Evolutionary conservation across 495 filamentous ascomycete species (phyloP).

Genomic region (Trichoderma erinaceum): DNA sequence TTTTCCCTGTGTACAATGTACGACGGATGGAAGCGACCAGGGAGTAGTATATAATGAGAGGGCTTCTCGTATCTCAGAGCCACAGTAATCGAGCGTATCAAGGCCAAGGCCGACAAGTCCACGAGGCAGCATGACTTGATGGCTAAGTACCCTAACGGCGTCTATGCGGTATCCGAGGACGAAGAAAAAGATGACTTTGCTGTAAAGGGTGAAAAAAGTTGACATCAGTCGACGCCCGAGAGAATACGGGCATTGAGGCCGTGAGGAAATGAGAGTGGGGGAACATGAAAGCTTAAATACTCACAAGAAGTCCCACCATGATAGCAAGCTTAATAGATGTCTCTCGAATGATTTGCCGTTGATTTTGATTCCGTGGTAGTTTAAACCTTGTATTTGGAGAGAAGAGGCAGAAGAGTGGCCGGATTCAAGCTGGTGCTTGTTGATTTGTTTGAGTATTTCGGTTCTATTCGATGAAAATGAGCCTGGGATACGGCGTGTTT

Average conservation of each 20-base stretch:
- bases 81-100: constrained; percentile 58
- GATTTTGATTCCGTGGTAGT: constrained; percentile 58
- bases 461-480: constrained; percentile 37
- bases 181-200: constrained; percentile 55
- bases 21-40: constrained; percentile 51
- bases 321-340: constrained; percentile 61
- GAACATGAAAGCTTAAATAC: constrained; percentile 18
- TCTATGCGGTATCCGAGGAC: constrained; percentile 58
- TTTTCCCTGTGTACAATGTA: constrained; percentile 88
- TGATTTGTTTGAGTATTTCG: constrained; percentile 64
- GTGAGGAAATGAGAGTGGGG: background rate
- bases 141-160: constrained; percentile 60
- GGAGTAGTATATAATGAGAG: constrained; percentile 27
- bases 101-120: constrained; percentile 62
- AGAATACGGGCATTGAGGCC: background rate
- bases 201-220: constrained; percentile 21
- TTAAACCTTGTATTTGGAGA: constrained; percentile 53
- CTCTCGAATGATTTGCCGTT: constrained; percentile 66
- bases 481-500: no score
- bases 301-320: constrained; percentile 59
- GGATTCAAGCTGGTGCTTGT: constrained; percentile 51
- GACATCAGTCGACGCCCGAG: constrained; percentile 13
- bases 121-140: constrained; percentile 59
- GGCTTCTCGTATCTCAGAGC: constrained; percentile 53
- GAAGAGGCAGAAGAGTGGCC: constrained; percentile 38